phyloP scores from a whole-genome alignment of 345 rosid genomes.

The Lagerstroemia speciosa region DNA sequence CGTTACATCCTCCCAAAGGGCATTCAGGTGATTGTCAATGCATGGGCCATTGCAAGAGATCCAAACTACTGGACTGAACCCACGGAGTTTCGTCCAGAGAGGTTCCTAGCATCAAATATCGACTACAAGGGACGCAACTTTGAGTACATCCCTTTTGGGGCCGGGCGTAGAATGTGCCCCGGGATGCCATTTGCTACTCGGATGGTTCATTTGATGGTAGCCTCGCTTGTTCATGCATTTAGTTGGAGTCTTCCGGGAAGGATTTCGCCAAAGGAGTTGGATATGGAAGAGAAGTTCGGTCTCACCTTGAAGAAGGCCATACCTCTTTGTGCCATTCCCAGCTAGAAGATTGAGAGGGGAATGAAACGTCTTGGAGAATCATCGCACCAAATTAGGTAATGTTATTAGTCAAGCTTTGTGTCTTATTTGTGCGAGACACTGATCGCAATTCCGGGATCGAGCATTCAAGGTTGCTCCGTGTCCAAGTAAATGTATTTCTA shows the following conservation, averaged over 20 bases:
- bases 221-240: conserved; percentile 16
- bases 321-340: conserved; percentile 16
- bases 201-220: conserved; percentile 20
- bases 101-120: conserved; percentile 8
- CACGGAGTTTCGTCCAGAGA: conserved; percentile 8
- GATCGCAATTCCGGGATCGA: too few relatives aligned
- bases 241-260: conserved; percentile 18
- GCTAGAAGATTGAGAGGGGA: conserved; percentile 1
- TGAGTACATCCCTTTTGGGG: conserved; percentile 20
- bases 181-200: conserved; percentile 15
- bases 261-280: conserved; percentile 11
- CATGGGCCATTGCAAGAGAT: conserved; percentile 22
- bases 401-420: background rate
- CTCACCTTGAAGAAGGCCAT: conserved; percentile 12
- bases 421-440: too few relatives aligned
- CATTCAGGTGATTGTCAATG: conserved; percentile 16
- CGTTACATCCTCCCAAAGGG: conserved; percentile 15
- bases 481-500: too few relatives aligned
- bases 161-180: conserved; percentile 24
- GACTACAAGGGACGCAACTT: conserved; percentile 13
- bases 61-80: conserved; percentile 16
- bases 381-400: background rate
- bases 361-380: background rate
- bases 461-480: too few relatives aligned
- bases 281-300: conserved; percentile 20